Base-by-base conservation (phyloP, 169 alveolate genomes). In the Babesia bovis region DNA sequence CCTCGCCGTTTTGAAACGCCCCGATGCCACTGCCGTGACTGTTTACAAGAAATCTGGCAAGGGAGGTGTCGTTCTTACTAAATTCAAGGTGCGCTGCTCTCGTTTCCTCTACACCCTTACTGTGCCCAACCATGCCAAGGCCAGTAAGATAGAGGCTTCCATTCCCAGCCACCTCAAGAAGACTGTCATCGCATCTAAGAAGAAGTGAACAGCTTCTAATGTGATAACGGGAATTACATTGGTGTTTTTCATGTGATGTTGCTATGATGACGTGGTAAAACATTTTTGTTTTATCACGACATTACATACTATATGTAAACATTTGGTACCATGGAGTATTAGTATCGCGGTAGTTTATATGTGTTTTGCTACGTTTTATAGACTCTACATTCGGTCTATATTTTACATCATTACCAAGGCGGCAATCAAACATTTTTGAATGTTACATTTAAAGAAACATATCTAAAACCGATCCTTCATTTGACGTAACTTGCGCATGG, bases 71-170 rank as follows among this genome's bases (percentile, higher is more conserved):
- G 69, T 83, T 30, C 85, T 85, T 69, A 94, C 98, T 40, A 96
- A 96, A 89, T 94, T 96, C 93, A 96, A 96, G 89, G 90, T 95
- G 35, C 90, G 99, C 71, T 94, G 98, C 84, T 87, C 96, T 28
- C 87, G 91, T 75, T 94, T 91, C 76, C 90, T 94, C 45, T 95
- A 95, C 91, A 96, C 99, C 61, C 90, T 96, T 83, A 93, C 91
- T 35, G 95, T 96, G 79, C 88, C 94, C 57, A 97, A 96, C 89
- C 91, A 85, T 63, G 94, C 89, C 68, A 96, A 93, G 94, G 99
- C 99, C 30, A 94, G 91, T 68, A 93, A 94, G 73, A 84, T 96
- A 51, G 97, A 94, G 90, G 88, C 88, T 26, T 60, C 82, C 19
- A 69, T 81, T 21, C 88, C 88, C 26, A 47, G 84, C 57, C 58